phyloP scores from a whole-genome alignment of 2,329 filamentous ascomycete species.

The Phaeoacremonium minimum region DNA sequence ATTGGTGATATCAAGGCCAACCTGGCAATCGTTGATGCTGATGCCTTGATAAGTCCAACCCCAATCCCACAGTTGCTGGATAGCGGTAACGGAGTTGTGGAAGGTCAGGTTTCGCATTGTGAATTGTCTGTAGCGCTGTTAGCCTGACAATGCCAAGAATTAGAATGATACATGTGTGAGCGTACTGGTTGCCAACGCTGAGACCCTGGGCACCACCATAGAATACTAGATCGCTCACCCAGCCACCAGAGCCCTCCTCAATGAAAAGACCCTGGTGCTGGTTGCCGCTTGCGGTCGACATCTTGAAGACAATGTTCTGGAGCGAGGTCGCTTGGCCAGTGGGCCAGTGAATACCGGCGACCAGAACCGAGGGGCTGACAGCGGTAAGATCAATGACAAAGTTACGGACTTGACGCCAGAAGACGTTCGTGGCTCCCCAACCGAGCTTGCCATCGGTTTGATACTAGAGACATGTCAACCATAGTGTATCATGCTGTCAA shows the following conservation, averaged over 20 bases:
- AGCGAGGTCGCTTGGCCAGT: slow-evolving; percentile 59
- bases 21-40: slow-evolving; percentile 52
- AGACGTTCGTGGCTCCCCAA: slow-evolving; percentile 53
- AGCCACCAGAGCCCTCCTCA: slow-evolving; percentile 61
- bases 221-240: slow-evolving; percentile 65
- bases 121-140: slow-evolving; percentile 62
- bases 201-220: slow-evolving; percentile 59
- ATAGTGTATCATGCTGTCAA: no score
- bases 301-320: slow-evolving; percentile 50
- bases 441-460: slow-evolving; percentile 26
- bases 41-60: slow-evolving; percentile 64
- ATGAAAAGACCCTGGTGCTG: slow-evolving; percentile 54
- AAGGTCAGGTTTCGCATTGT: slow-evolving; percentile 66
- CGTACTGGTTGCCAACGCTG: slow-evolving; percentile 56
- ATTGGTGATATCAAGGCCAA: slow-evolving; percentile 61
- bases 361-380: slow-evolving; percentile 35
- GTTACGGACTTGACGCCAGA: slow-evolving; percentile 56
- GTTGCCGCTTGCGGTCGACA: slow-evolving; percentile 39
- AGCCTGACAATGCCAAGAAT: slow-evolving; percentile 12
- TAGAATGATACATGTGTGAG: slow-evolving; percentile 50
- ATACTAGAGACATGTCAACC: no score
- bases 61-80: slow-evolving; percentile 62
- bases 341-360: slow-evolving; percentile 63
- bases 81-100: slow-evolving; percentile 57
- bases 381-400: slow-evolving; percentile 50